Conservation (phyloP, 345 rosid genomes). For the Syzygium grande region DNA sequence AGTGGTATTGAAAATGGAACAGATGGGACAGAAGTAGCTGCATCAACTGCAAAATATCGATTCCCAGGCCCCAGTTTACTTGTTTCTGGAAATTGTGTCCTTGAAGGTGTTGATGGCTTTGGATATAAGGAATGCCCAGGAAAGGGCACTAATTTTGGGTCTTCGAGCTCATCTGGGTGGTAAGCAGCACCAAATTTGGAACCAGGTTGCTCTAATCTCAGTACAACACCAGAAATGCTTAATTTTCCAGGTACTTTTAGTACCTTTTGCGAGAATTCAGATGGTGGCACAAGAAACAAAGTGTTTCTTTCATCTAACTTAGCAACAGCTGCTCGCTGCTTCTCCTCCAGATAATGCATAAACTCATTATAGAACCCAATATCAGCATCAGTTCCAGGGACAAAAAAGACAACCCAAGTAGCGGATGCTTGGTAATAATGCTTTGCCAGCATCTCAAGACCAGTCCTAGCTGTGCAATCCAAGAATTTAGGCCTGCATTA, state of each 20-base stretch:
- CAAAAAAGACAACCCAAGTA: conserved; percentile 93
- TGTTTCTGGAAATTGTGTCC: neutral
- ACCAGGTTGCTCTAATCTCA: conserved; percentile 53
- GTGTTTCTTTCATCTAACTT: conserved; percentile 87
- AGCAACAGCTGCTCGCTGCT: conserved; percentile 93
- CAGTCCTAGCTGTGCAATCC: conserved; percentile 96
- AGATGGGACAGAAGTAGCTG: conserved; percentile 19
- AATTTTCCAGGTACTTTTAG: conserved; percentile 87
- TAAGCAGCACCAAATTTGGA: conserved; percentile 32
- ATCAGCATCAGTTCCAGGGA: conserved; percentile 84
- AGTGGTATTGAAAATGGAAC: conserved; percentile 17
- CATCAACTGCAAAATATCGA: conserved; percentile 8
- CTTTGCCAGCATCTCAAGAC: conserved; percentile 89
- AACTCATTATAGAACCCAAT: conserved; percentile 78
- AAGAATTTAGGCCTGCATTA: conserved; percentile 78
- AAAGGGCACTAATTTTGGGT: conserved; percentile 9
- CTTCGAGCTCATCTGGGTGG: conserved; percentile 38
- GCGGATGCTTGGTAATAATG: conserved; percentile 92
- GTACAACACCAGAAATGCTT: conserved; percentile 88
- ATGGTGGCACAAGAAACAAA: conserved; percentile 93
- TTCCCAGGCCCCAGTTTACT: neutral
- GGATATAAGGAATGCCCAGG: neutral
- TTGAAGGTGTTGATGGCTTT: neutral
- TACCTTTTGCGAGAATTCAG: conserved; percentile 87
- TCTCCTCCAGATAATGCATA: conserved; percentile 90